Conservation (phyloP, 2,329 filamentous ascomycete species). For the Chrysosporium queenslandicum region DNA sequence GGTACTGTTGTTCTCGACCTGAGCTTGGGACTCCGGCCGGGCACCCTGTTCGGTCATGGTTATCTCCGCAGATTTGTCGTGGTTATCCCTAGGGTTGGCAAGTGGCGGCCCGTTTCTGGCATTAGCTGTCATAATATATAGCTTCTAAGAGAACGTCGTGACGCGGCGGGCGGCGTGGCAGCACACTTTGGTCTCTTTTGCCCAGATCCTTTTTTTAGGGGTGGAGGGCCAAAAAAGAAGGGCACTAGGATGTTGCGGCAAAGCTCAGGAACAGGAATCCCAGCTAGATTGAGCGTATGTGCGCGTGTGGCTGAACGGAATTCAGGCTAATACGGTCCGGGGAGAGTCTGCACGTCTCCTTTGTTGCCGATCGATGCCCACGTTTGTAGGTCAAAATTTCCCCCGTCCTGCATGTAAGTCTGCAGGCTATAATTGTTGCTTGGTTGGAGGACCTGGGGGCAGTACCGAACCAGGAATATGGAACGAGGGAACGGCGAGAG, state of each 20-base stretch:
- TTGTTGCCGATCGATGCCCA: constrained; percentile 18
- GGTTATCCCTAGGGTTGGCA: constrained; percentile 23
- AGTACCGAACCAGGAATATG: constrained; percentile 5
- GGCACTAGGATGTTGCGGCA: neutral
- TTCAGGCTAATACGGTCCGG: constrained; percentile 4
- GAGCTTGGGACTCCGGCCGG: constrained; percentile 37
- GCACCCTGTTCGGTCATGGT: constrained; percentile 29
- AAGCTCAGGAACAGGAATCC: constrained; percentile 1
- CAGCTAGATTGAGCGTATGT: constrained; percentile 1
- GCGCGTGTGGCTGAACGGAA: constrained; percentile 9
- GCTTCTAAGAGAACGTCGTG: neutral
- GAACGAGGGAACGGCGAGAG: neutral
- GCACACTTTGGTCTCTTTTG: neutral
- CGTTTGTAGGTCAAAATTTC: constrained; percentile 13
- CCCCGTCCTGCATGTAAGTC: constrained; percentile 14
- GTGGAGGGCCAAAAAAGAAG: neutral
- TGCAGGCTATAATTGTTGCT: constrained; percentile 5
- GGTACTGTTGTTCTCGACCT: constrained; percentile 28
- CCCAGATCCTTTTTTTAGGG: neutral
- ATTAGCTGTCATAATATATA: constrained; percentile 29
- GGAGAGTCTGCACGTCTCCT: constrained; percentile 8
- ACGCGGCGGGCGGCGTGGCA: neutral
- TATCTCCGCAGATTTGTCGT: constrained; percentile 1
- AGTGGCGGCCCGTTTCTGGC: constrained; percentile 32
- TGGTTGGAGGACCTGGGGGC: neutral